Base-by-base conservation (phyloP, 2,329 filamentous ascomycete species). In the Diaporthe caulivora region DNA sequence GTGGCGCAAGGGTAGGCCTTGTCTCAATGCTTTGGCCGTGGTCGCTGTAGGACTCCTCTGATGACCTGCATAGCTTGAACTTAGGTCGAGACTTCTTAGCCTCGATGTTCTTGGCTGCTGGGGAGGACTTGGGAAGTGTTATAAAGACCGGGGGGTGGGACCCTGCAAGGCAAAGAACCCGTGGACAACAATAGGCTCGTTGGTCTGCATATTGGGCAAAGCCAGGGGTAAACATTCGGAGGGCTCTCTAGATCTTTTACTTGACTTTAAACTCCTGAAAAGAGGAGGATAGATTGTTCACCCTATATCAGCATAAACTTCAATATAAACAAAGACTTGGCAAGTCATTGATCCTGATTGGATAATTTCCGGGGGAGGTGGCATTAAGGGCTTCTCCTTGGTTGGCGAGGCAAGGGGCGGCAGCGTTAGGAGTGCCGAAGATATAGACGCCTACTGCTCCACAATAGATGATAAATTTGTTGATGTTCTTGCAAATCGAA, bases 381-480 rank as follows among this genome's bases (percentile, higher is more conserved):
- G 75, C 31, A 79, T 75, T 7, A 73, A 81, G 2, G 81, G 79
- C 58, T 81, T 76, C 64, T 89, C 84, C 67, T 88, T 87, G 24
- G 84, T 82, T 73, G 83, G 84, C 51, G 79, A 77, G 3, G 78
- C 80, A 15, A 81, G 79, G n/a, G 80, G 77, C 78, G 81, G 77
- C 77, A 84, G 82, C 62, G 81, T 80, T n/a, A 88, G 86, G 11
- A 91, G 82, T 78, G 87, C 90, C 68, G 86, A 84, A 76, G 83
- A 84, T 77, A 96, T 86, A 58, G 89, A 88, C 82, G 92, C 91
- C 83, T 94, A 94, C 83, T 97, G 93, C 83, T 97, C 94, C 81
- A 98, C 97, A 72, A 98, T 98, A 49, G 93, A 95, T 72, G 94
- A 91, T 54, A 98, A 98, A 97, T 86, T 97, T 97, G 83, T 98